Conservation (phyloP, 2,329 filamentous ascomycete species). For the Polytolypa hystricis region DNA sequence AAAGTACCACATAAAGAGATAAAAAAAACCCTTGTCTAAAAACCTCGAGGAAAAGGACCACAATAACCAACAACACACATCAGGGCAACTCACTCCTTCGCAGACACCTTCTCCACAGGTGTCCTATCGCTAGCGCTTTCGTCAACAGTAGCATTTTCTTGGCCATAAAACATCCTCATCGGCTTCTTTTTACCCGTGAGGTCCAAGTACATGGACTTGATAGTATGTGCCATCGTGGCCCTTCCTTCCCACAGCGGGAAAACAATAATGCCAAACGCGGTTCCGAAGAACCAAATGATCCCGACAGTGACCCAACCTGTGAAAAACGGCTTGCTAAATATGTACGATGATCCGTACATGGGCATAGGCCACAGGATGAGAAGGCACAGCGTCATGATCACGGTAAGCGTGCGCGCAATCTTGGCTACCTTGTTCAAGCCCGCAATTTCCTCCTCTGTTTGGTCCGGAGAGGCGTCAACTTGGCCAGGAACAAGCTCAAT, state of each 20-base stretch:
- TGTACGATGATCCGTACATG: conserved; percentile 71
- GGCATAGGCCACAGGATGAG: conserved; percentile 86
- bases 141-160: not conserved
- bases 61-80: too few species aligned
- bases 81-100: not conserved
- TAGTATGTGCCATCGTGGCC: conserved; percentile 50
- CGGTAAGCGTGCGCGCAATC: conserved; percentile 48
- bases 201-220: conserved; percentile 52
- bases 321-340: conserved; percentile 75
- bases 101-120: not conserved
- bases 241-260: conserved; percentile 76
- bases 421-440: conserved; percentile 44
- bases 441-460: conserved; percentile 33
- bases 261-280: conserved; percentile 60
- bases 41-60: too few species aligned
- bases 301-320: conserved; percentile 68
- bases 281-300: conserved; percentile 70
- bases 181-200: conserved; percentile 33
- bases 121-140: not conserved
- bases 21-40: too few species aligned
- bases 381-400: conserved; percentile 56
- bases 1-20: too few species aligned
- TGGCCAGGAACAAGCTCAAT: conserved; percentile 53
- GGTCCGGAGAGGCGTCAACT: conserved; percentile 23
- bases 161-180: not conserved